These are phyloP conservation scores for Protomyces lactucae-debilis DNA, from an alignment of 1,139 yeast species.

Conservation along the genomic window DNA sequence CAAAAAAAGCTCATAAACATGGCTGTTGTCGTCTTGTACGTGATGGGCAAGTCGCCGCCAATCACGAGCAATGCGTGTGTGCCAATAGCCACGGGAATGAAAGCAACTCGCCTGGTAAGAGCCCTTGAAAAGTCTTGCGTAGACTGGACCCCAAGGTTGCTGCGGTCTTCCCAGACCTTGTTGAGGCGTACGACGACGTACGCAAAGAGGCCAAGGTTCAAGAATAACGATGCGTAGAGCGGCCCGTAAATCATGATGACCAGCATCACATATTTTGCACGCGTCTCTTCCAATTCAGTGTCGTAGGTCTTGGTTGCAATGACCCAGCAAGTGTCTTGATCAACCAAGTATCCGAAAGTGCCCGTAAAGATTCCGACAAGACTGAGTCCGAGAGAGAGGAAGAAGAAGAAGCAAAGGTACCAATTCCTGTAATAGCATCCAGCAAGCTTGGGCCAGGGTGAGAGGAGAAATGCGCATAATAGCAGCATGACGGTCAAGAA, in stretches of 20 bases:
- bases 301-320: background rate
- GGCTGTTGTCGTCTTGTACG: background rate
- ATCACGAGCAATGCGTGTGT: conserved; percentile 5
- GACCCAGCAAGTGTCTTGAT: conserved; percentile 21
- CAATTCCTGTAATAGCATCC: background rate
- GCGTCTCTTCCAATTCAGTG: background rate
- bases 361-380: background rate
- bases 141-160: background rate
- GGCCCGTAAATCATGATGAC: conserved; percentile 13
- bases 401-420: background rate
- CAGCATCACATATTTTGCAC: background rate
- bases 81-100: conserved; percentile 4
- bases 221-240: background rate
- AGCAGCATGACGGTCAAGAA: conserved; percentile 1
- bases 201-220: background rate
- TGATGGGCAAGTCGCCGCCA: conserved; percentile 16
- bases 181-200: background rate
- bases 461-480: conserved; percentile 6
- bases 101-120: conserved; percentile 3
- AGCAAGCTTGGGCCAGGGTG: background rate
- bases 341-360: background rate
- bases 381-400: conserved; percentile 2
- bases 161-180: background rate
- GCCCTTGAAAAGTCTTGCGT: background rate
- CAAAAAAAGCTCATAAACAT: background rate